A percentile compares a stretch with the other conserved stretches of the same genome.
phyloP scores from a whole-genome alignment of 148 eudicot species.

The Simmondsia chinensis region DNA sequence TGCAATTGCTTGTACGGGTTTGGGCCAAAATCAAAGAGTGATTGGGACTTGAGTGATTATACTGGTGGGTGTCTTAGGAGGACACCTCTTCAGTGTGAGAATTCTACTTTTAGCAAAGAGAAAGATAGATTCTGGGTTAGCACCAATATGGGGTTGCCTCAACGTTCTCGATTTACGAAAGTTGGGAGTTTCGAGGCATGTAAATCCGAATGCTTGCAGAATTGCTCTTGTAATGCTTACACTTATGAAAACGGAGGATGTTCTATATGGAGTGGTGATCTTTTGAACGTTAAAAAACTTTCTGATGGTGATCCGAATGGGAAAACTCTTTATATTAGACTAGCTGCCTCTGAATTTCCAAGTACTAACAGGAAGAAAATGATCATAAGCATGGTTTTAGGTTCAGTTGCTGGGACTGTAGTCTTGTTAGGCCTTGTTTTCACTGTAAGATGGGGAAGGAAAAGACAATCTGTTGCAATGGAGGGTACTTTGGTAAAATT shows the following conservation, averaged over 20 bases:
- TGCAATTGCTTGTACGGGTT: conserved; percentile 33
- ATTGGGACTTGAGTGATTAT: conserved; percentile 30
- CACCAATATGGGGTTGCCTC: conserved; percentile 19
- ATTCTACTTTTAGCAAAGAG: conserved; percentile 9
- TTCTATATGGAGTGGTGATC: conserved; percentile 25
- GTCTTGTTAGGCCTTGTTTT: not conserved
- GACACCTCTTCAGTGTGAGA: conserved; percentile 17
- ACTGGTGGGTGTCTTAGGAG: conserved; percentile 34
- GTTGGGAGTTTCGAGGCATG: conserved; percentile 18
- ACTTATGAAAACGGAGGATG: conserved; percentile 20
- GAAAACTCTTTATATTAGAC: conserved; percentile 18
- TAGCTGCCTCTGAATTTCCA: conserved; percentile 27
- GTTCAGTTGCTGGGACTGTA: not conserved
- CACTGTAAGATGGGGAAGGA: conserved; percentile 1
- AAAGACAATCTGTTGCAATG: conserved; percentile 2
- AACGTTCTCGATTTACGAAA: conserved; percentile 6
- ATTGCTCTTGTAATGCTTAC: conserved; percentile 45
- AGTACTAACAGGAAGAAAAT: conserved; percentile 11
- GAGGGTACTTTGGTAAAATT: conserved; percentile 24
- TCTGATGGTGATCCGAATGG: conserved; percentile 25
- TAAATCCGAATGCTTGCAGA: conserved; percentile 21
- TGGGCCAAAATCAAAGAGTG: conserved; percentile 1
- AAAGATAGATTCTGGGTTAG: conserved; percentile 13
- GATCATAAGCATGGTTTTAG: conserved; percentile 8
- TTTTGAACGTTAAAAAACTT: conserved; percentile 25